Base-by-base conservation (phyloP, 371 early-diverging fungal species). In the Mucor piriformis region DNA sequence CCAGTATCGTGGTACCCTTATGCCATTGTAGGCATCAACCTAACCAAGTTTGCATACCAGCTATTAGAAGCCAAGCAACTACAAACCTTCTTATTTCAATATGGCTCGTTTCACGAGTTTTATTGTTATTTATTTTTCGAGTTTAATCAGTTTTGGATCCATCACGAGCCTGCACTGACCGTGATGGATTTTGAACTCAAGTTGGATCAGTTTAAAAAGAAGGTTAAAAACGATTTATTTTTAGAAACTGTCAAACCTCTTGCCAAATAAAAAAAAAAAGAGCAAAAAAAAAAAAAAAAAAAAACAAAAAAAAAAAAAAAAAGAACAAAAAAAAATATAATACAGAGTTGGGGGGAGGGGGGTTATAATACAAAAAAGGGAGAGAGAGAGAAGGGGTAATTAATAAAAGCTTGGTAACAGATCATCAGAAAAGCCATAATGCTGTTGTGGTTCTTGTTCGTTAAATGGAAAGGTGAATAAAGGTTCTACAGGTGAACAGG, bases 1-100 rank as follows among this genome's bases (percentile, higher is more conserved):
- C 60, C 57, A 23, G 46, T 48, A 0, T 12, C 47, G 29, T 61
- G 88, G 91, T 92, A 90, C 54, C 87, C 90, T n/a, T 88, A 87
- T 67, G 92, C 92, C 16, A 83, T 90, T 58, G 90, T 88, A 6
- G 93, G 94, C 6, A 92, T 94, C 76, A 88, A 91, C 61, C 87
- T 92, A 38, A 87, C 92, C 2, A 76, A 80, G 35, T 90, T 83
- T 62, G 81, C 83, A 11, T 81, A 92, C 13, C 82, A 84, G 35
- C 66, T 83, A 6, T 66, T 91, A 20, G 69, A 89, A 18, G 84
- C 86, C 0, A 77, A 90, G 38, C 82, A 83, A 59, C 65, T 92
- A 3, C 92, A 93, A 58, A 69, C 73, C 29, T 84, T 74, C 51
- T 73, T 93, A 33, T 90, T 83, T 63, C 59, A 76, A 48, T 81